Base-by-base conservation (phyloP, 208 protist species). In the Plasmodiophora brassicae region DNA sequence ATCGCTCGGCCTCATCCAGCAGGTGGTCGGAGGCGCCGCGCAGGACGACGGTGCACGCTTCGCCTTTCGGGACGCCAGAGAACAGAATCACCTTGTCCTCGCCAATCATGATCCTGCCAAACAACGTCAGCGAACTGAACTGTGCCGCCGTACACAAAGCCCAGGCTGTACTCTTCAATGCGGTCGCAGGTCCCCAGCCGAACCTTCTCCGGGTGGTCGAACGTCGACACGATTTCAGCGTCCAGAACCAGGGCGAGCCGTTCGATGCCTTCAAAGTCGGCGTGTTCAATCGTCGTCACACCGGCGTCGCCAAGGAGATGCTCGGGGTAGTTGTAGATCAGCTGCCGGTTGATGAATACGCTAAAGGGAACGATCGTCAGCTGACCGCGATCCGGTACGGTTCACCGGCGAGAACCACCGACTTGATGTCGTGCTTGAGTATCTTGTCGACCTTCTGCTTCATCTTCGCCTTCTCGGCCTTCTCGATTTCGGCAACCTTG, bases 251-350 rank as follows among this genome's bases (percentile, higher is more conserved):
- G 94, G 5, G 97, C 95, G 46, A 98, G 93, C n/a, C 89, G 88
- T 41, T 94, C 94, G 28, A 95, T 90, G 71, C 98, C 98, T 28
- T 99, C 97, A 93, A 99, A 99, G 90, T 99, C 98, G 20, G 98
- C 98, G 91, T 99, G 98, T 90, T 99, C 98, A 90, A 99, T 99
- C 0, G 97, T 94, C 94, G 98, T 97, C 86, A 99, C 94, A 45
- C 92, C 92, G 22, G 87, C 89, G 36, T 90, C 83, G 44, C 97
- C 96, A 91, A 99, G 99, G 54, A 98, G 95, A 91, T 99, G 97
- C 92, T 99, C 97, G 28, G 98, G 98, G 89, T 98, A 96, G 93
- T 99, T 98, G 94, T 99, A 99, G 89, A 99, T 99, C 10, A 99
- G 93, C 93, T 99, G 98, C 53, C 98, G 94, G 92, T 99, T 99